Evolutionary conservation across 1,139 yeast species (phyloP), one percentile per base, ranked within the genome.

Genomic region (Pichia sp.): DNA sequence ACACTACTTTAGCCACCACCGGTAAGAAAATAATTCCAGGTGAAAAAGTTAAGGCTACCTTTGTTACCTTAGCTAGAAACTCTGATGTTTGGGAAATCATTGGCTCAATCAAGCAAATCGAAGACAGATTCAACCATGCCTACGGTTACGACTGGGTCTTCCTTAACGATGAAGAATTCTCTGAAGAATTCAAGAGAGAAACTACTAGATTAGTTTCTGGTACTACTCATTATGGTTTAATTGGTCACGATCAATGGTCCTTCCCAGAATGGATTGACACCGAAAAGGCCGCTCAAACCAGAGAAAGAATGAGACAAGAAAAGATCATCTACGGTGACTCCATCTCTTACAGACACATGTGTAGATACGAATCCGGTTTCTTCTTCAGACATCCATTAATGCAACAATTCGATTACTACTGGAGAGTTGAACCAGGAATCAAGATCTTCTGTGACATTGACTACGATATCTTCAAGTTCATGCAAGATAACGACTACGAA

Each of bases 361-460:
- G 97, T 67, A 82, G 97, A 63, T 90, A 74, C 64, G 95, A 90
- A 66, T 83, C 93, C 32, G 97, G 97, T 0, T 87, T 89, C 68
- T 89, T 90, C 71, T 90, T 79, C 73, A 77, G 87, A 67, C 94
- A 87, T 60, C 81, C 79, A 40, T 65, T 85, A 42, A 69, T 88
- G 75, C 73, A 73, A 51, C 83, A 84, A 37, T 89, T 83, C 66
- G 88, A 84, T 56, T 89, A 82, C 71, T 90, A 88, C 72, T 90
- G 97, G 96, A 82, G 97, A 68, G 96, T 90, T 49, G 97, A 90
- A 68, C 96, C 96, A 30, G 91, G 84, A 61, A 79, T 87, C 62
- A 74, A 77, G 59, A 73, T 88, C 49, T 84, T 70, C 65, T 89
- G 96, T 72, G 93, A 88, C 64, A 73, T 89, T 56, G 82, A 84